A percentile compares a stretch with the other conserved stretches of the same genome.
Conservation (phyloP, 2,329 filamentous ascomycete genomes). For the Cyphellophora attinorum region DNA sequence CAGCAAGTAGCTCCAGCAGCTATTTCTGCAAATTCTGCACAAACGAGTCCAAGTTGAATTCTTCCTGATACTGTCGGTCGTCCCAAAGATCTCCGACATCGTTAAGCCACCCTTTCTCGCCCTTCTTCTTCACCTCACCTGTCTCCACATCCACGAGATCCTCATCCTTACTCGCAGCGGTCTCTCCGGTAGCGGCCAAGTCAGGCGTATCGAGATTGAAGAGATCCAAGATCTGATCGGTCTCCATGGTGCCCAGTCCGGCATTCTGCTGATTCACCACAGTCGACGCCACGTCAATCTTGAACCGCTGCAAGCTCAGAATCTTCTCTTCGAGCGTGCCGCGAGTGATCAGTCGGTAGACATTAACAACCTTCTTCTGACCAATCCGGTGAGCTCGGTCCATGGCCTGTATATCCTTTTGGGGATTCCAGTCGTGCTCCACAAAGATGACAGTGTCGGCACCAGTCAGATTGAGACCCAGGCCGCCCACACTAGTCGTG, state of each 20-base stretch:
- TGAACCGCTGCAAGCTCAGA: conserved; percentile 93
- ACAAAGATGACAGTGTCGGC: conserved; percentile 99
- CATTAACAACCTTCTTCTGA: conserved; percentile 99
- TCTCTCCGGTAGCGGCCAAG: conserved; percentile 49
- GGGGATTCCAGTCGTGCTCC: conserved; percentile 98
- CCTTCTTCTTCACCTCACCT: conserved; percentile 84
- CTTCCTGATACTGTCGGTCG: conserved; percentile 94
- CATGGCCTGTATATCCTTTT: conserved; percentile 98
- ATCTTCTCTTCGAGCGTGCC: conserved; percentile 99
- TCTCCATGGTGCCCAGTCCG: conserved; percentile 90
- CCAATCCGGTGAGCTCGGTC: conserved; percentile 96
- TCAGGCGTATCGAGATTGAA: conserved; percentile 72
- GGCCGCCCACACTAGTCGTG: conserved; percentile 88
- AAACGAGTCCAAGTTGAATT: conserved; percentile 92
- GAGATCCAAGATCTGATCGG: conserved; percentile 91
- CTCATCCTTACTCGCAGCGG: conserved; percentile 46
- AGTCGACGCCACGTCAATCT: conserved; percentile 95
- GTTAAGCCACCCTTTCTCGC: conserved; percentile 93
- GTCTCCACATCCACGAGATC: conserved; percentile 83
- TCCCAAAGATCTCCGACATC: conserved; percentile 96
- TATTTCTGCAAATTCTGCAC: conserved; percentile 76
- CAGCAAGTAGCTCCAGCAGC: not conserved
- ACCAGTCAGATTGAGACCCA: conserved; percentile 90
- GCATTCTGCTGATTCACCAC: conserved; percentile 99
- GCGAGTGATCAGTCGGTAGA: conserved; percentile 91